Base-by-base conservation (phyloP, 2,329 filamentous ascomycete genomes). In the Botryosphaeria dothidea region DNA sequence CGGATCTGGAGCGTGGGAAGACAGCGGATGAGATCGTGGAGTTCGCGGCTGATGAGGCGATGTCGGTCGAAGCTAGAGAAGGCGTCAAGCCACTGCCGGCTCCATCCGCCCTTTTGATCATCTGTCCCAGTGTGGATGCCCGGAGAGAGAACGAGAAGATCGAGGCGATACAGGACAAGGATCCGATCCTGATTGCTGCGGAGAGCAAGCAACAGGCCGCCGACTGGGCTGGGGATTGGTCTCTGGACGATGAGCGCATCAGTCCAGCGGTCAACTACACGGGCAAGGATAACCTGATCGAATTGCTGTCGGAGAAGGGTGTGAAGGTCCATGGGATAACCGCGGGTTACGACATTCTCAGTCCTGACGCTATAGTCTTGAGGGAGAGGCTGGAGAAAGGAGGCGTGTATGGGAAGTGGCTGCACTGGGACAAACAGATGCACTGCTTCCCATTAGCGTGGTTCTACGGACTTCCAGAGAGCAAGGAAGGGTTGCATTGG, bases 391-490 rank as follows among this genome's bases (percentile, higher is more conserved):
- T 81, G 6, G 74, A 76, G 29, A 71, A 80, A 48, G 70, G 74
- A 19, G 78, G 80, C 0, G 78, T 87, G 0, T 56, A 72, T 1
- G 86, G 86, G 0, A 76, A 84, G 64, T 88, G 86, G 86, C 68
- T 88, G 45, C 76, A 85, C 9, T 88, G 86, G 85, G 80, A 85
- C 19, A 81, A 81, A 19, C 83, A 87, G 73, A 88, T 88, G 83
- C 86, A 88, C 71, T 86, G 83, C 66, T 88, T 87, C 61, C 79
- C 83, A 1, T 71, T 88, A 38, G 80, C 82, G 1, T 82, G 80
- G 51, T 74, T 77, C 1, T 86, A 83, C 67, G 78, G 79, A 0
- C 41, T 86, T 27, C 73, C 70, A 4, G 85, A 87, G 68, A 79
- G 82, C 2, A 78, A 75, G 31, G 73, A 82, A 66, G 81, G 72